Evolutionary conservation across 306 rosid species (phyloP).

Genomic region (Quercus variabilis): DNA sequence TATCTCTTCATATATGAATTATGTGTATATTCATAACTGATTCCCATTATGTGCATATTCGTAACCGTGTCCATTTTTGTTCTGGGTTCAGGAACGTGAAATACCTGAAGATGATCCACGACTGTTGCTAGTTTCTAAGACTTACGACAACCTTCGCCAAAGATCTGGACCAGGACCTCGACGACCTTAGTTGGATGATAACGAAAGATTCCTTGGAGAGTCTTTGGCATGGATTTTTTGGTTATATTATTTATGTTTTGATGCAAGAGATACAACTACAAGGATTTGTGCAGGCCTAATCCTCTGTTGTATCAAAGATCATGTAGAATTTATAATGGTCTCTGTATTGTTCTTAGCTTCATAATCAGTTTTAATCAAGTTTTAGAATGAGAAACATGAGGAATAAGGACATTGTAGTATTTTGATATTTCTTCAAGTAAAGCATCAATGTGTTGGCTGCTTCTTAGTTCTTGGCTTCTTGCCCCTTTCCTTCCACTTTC

Average conservation of each 20-base stretch:
- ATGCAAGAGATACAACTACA: neutral
- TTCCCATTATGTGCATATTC: neutral
- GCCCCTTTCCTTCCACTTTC: no score
- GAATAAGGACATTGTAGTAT: no score
- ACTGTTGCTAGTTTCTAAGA: slow-evolving; percentile 46
- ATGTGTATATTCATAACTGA: neutral
- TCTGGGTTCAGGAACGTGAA: slow-evolving; percentile 56
- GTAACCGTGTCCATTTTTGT: neutral
- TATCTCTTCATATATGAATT: neutral
- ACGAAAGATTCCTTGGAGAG: neutral
- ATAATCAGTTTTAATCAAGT: neutral
- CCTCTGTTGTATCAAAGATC: neutral
- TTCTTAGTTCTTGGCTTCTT: no score
- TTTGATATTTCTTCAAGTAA: no score
- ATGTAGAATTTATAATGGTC: neutral
- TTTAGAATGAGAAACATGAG: neutral
- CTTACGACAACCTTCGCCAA: slow-evolving; percentile 24
- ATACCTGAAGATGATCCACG: slow-evolving; percentile 87
- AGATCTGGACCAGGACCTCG: slow-evolving; percentile 36
- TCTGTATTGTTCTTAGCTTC: neutral
- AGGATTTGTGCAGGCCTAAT: neutral
- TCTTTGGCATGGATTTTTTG: neutral
- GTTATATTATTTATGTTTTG: neutral
- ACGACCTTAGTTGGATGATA: slow-evolving; percentile 2
- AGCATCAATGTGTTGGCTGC: no score